Evolutionary conservation across 345 rosid genomes (phyloP).

Genomic region (Citrus hindsii): DNA sequence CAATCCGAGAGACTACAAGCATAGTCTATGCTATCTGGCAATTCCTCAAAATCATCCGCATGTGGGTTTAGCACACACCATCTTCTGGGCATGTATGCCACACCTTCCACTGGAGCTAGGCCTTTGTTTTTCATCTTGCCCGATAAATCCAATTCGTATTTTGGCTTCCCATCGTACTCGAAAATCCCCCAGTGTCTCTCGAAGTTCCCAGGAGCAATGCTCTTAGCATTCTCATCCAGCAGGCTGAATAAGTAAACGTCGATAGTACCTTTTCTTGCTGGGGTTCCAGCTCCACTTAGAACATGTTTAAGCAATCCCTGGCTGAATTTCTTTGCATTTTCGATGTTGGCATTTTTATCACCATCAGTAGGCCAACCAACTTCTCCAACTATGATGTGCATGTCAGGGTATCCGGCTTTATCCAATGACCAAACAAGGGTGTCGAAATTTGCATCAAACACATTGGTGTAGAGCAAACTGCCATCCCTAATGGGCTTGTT

Average conservation of each 20-base stretch:
- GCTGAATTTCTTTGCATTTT: constrained; percentile 55
- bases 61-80: constrained; percentile 66
- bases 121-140: constrained; percentile 37
- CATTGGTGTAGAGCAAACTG: constrained; percentile 46
- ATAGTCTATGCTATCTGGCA: constrained; percentile 49
- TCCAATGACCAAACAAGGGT: constrained; percentile 58
- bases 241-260: constrained; percentile 66
- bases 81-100: constrained; percentile 39
- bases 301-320: constrained; percentile 57
- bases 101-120: constrained; percentile 52
- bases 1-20: constrained; percentile 78
- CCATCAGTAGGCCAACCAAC: constrained; percentile 92
- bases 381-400: constrained; percentile 68
- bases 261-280: constrained; percentile 46
- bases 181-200: constrained; percentile 82
- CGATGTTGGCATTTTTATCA: constrained; percentile 45
- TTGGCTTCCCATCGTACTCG: constrained; percentile 59
- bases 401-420: constrained; percentile 58
- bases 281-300: constrained; percentile 61
- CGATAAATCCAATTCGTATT: constrained; percentile 52
- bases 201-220: constrained; percentile 58
- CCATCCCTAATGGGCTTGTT: constrained; percentile 59
- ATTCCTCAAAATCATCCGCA: constrained; percentile 30
- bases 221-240: constrained; percentile 63
- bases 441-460: constrained; percentile 75